These are phyloP conservation scores for Fusarium dlaminii DNA, from an alignment of 2,329 filamentous ascomycete species.

Conservation along the genomic window DNA sequence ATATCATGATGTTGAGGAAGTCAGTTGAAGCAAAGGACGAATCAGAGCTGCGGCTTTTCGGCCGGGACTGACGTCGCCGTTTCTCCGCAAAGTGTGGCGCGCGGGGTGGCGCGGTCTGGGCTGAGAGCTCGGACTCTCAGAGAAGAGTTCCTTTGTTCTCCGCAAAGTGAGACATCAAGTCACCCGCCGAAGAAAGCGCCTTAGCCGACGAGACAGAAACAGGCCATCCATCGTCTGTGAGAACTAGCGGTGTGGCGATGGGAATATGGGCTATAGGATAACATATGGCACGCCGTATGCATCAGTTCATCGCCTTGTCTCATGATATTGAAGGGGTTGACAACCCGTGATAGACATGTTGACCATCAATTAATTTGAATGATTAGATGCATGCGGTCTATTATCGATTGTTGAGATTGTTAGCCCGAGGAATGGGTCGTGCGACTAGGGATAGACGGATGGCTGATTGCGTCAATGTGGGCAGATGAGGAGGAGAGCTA, in stretches of 20 bases:
- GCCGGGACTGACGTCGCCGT: constrained; percentile 1
- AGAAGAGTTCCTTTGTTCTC: constrained; percentile 25
- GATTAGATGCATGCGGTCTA: constrained; percentile 12
- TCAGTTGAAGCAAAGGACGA: background rate
- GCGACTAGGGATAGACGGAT: background rate
- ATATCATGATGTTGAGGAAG: background rate
- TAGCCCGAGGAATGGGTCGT: constrained; percentile 12
- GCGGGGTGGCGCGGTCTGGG: constrained; percentile 24
- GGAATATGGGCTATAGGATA: constrained; percentile 6
- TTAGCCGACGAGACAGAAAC: constrained; percentile 31
- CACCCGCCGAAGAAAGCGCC: constrained; percentile 18
- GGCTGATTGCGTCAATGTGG: constrained; percentile 28
- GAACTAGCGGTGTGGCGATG: constrained; percentile 40
- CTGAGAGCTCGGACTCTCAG: constrained; percentile 18
- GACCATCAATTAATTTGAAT: background rate
- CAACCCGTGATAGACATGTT: constrained; percentile 1
- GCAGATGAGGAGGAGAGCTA: background rate
- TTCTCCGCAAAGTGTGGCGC: constrained; percentile 27
- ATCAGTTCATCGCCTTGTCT: constrained; percentile 34
- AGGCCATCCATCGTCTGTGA: constrained; percentile 12
- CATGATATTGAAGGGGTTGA: constrained; percentile 22
- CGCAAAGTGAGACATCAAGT: constrained; percentile 37
- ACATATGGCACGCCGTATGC: constrained; percentile 21
- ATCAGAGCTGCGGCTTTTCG: background rate
- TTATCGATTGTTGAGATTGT: constrained; percentile 10